Base-by-base conservation (phyloP, 2,329 filamentous ascomycete genomes). In the Alternaria tenuissima region DNA sequence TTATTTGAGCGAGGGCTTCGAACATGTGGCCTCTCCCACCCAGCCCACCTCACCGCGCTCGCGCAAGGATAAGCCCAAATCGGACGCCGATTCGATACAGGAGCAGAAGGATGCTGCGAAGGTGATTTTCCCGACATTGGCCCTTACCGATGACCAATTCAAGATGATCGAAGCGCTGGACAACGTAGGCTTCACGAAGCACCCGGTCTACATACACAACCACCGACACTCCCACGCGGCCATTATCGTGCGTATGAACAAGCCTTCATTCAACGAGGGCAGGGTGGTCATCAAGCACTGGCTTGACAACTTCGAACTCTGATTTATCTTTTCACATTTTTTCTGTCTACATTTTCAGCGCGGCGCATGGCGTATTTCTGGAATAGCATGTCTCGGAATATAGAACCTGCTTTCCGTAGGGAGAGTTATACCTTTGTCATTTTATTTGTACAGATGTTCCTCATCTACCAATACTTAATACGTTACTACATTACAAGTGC, bases 201-300 rank as follows among this genome's bases (percentile, higher is more conserved):
- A 84, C 65, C 84, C 85, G 0, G 86, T 94, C 4, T 89, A 90
- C 79, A 94, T 95, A 39, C 90, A 91, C 65, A 91, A 93, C 6
- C 85, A 88, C 55, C 81, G 84, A n/a, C 76, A 97, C 75, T 92
- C 87, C 61, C 94, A 98, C 78, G 94, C 94, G 0, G 94, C 94
- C 3, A 96, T 98, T 48, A 92, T 98, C 64, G 89, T 96, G 36
- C 86, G 94, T 38, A 87, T 83, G 63, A 78, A 90, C 39, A 89
- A 87, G 74, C 81, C 85, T 52, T 81, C 78, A 0, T 96, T 93
- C 69, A 83, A 85, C 2, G 94, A 98, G 78, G 94, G 94, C 0
- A 87, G 85, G 72, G 76, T 91, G 12, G 92, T 97, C 34, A 81
- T 95, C 57, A 85, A 84, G 70, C 94, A 98, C 80, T 98, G 92